phyloP scores from a whole-genome alignment of 192 early-diverging fungal genomes.

The Chytriomyces hyalinus region DNA sequence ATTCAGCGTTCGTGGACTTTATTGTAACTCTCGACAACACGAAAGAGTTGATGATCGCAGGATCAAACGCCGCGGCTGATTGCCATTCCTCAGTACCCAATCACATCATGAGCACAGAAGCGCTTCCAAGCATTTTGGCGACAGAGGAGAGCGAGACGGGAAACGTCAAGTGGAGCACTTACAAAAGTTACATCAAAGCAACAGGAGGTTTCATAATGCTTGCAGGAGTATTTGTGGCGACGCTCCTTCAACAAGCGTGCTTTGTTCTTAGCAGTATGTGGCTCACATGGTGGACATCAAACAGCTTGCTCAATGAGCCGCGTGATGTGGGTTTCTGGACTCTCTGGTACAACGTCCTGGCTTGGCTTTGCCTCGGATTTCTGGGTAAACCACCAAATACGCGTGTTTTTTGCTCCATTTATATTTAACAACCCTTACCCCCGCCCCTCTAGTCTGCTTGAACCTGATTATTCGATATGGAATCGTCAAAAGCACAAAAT shows the following conservation, averaged over 20 bases:
- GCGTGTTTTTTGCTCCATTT: slow-evolving; percentile 23
- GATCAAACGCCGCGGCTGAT: neutral
- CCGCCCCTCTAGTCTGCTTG: slow-evolving; percentile 3
- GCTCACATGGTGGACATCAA: slow-evolving; percentile 29
- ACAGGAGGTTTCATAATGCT: neutral
- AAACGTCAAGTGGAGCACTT: slow-evolving; percentile 11
- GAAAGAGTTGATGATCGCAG: neutral
- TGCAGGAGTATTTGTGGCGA: neutral
- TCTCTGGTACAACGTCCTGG: slow-evolving; percentile 26
- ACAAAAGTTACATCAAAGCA: slow-evolving; percentile 1
- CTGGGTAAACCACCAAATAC: slow-evolving; percentile 11
- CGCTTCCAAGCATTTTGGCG: slow-evolving; percentile 1
- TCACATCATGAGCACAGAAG: neutral
- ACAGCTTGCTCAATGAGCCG: neutral
- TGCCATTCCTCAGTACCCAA: neutral
- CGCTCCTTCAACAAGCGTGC: neutral
- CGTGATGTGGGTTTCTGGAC: slow-evolving; percentile 31
- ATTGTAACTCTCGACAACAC: neutral
- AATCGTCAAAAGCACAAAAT: slow-evolving; percentile 11
- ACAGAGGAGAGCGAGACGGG: slow-evolving; percentile 18
- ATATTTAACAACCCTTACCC: neutral
- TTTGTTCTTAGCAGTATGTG: neutral
- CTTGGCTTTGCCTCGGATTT: slow-evolving; percentile 28
- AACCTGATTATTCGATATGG: slow-evolving; percentile 36
- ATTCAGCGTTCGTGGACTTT: neutral